Evolutionary conservation across 306 rosid species (phyloP), one percentile per base, ranked within the genome.

Genomic region (Phaseolus lunatus): DNA sequence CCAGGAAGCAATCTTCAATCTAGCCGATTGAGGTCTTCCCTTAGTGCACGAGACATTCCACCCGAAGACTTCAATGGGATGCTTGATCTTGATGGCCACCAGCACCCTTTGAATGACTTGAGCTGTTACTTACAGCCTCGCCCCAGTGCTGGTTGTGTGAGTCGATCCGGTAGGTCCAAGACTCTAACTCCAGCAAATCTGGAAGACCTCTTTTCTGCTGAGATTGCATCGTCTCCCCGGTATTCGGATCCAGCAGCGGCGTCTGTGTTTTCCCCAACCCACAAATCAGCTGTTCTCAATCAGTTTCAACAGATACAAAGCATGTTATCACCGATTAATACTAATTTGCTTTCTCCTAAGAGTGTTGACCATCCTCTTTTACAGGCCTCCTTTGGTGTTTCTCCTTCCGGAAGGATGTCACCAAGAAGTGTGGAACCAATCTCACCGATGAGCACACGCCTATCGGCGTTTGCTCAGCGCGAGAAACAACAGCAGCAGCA

Each of bases 1-100:
- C 96, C 96, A 3, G 98, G 94, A 75, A 85, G 88, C 88, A 90
- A 87, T 76, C 81, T 89, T 52, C 98, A 93, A 78, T 88, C 94
- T 68, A 93, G 94, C 70, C 93, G 96, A 27, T 73, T 91, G 87
- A 86, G 94, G 79, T 88, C 94, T 54, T 93, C 96, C 18, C 82
- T 93, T 3, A 84, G 84, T 85, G 98, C 98, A 1, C 83, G 98
- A 3, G 94, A 90, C 79, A 88, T 89, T 41, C 89, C 81, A 14
- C 90, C 83, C 1, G 93, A 86, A 33, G 89, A 84, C 63, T 50
- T 89, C 24, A 84, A 83, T 22, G 9, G 73, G 69, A 10, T 93
- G 81, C 45, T 61, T 0, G 88, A 89, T 56, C 82, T 85, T 77
- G 91, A 91, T 76, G 83, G 89, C 41, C 96, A 88, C 44, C 89